Percentiles rank a stretch among this genome's conserved stretches.
Evolutionary conservation across 176 grass and related monocot genomes (phyloP).

Genomic region (Pontederia paniculata): DNA sequence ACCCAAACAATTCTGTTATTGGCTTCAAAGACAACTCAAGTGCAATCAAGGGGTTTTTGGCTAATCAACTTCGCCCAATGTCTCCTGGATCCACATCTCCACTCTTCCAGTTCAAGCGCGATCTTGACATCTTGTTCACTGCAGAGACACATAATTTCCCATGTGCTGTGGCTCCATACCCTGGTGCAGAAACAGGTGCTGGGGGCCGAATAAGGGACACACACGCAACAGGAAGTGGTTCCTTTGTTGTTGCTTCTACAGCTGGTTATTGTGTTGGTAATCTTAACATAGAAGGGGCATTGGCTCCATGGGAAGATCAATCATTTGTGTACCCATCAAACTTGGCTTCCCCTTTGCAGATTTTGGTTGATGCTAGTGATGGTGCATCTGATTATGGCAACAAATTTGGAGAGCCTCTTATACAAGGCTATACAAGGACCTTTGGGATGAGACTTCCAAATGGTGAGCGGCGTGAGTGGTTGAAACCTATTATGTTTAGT

Average conservation of each 20-base stretch:
- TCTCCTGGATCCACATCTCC: slow-evolving; percentile 45
- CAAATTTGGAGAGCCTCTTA: slow-evolving; percentile 89
- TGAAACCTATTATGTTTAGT: slow-evolving; percentile 99
- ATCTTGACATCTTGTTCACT: slow-evolving; percentile 80
- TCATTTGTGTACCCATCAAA: slow-evolving; percentile 68
- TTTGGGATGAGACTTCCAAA: slow-evolving; percentile 70
- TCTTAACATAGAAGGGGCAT: slow-evolving; percentile 56
- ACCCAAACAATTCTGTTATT: slow-evolving; percentile 73
- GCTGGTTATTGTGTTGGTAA: slow-evolving; percentile 86
- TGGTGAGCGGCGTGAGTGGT: slow-evolving; percentile 76
- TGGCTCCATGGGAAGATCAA: slow-evolving; percentile 75
- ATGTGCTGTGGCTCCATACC: slow-evolving; percentile 80
- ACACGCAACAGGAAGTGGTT: slow-evolving; percentile 81
- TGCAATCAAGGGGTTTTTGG: slow-evolving; percentile 66
- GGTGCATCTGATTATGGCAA: slow-evolving; percentile 95
- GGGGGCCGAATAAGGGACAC: slow-evolving; percentile 86
- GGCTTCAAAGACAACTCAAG: slow-evolving; percentile 94
- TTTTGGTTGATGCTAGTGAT: slow-evolving; percentile 73
- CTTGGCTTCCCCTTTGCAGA: slow-evolving; percentile 66
- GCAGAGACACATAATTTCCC: slow-evolving; percentile 95
- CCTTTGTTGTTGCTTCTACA: slow-evolving; percentile 76
- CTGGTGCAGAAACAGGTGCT: slow-evolving; percentile 72
- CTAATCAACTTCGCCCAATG: slow-evolving; percentile 50
- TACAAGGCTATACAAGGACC: slow-evolving; percentile 76
- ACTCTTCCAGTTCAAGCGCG: slow-evolving; percentile 28